phyloP scores from a whole-genome alignment of 2,329 filamentous ascomycete genomes.

The Fusarium phyllophilum region DNA sequence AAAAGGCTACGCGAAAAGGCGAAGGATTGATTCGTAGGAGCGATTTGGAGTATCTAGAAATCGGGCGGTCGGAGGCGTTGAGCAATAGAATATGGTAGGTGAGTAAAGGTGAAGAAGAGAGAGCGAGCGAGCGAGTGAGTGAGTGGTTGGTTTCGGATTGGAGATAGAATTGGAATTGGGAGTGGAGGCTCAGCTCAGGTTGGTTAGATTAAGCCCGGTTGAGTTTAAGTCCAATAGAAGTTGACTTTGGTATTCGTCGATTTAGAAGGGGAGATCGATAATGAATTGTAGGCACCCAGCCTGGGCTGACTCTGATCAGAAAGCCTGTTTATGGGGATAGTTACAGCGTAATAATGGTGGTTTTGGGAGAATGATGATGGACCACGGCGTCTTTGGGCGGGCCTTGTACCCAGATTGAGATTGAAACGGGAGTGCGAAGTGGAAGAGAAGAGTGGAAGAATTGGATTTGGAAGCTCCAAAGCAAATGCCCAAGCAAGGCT shows the following conservation, averaged over 20 bases:
- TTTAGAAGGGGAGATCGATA: slow-evolving; percentile 23
- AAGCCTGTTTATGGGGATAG: slow-evolving; percentile 40
- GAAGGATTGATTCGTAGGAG: slow-evolving; percentile 17
- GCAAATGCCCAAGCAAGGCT: slow-evolving; percentile 14
- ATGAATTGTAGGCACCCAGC: slow-evolving; percentile 5
- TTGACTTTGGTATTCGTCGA: neutral
- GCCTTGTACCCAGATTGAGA: slow-evolving; percentile 34
- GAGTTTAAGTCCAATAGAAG: slow-evolving; percentile 2
- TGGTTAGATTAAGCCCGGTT: slow-evolving; percentile 3
- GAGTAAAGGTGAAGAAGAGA: neutral
- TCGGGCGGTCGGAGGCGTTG: slow-evolving; percentile 22
- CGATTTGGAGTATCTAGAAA: slow-evolving; percentile 15
- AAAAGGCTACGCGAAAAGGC: slow-evolving; percentile 18
- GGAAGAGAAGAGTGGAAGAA: slow-evolving; percentile 2
- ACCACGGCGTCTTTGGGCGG: slow-evolving; percentile 29
- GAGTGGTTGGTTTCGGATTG: slow-evolving; percentile 25
- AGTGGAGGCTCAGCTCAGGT: slow-evolving; percentile 23
- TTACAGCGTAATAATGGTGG: neutral
- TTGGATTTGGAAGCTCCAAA: slow-evolving; percentile 6
- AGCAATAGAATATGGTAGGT: slow-evolving; percentile 20
- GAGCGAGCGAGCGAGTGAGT: neutral
- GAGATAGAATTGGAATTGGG: slow-evolving; percentile 32
- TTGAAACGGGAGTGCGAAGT: slow-evolving; percentile 10
- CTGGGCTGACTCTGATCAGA: slow-evolving; percentile 17
- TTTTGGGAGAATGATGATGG: slow-evolving; percentile 18